Conservation (phyloP, 139 green algal genomes). For the Picochlorum sp. region DNA sequence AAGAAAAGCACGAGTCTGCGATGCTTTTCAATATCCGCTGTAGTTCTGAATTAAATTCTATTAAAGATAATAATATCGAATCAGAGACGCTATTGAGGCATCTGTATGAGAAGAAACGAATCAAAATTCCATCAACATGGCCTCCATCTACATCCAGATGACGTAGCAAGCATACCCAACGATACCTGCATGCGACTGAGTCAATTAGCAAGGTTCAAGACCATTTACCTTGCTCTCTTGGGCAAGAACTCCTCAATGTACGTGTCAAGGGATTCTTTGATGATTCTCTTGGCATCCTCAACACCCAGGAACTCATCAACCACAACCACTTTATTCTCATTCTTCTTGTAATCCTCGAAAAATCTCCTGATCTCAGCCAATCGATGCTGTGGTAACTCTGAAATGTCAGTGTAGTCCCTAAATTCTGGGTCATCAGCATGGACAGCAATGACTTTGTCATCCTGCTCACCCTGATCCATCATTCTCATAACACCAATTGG, state of each 20-base stretch:
- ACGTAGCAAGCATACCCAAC: too few relatives aligned
- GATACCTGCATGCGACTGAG: neutral
- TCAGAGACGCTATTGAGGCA: too few relatives aligned
- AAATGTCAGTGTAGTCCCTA: conserved; percentile 77
- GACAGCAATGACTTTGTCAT: conserved; percentile 70
- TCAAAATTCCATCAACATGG: neutral
- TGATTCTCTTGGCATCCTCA: conserved; percentile 57
- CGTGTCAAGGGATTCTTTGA: conserved; percentile 58
- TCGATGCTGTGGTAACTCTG: conserved; percentile 77
- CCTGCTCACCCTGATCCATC: conserved; percentile 85
- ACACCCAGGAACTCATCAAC: conserved; percentile 86
- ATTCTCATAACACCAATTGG: conserved; percentile 95
- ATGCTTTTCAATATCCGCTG: too few relatives aligned
- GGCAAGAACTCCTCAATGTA: conserved; percentile 71
- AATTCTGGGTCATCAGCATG: conserved; percentile 91
- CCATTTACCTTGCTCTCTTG: conserved; percentile 34
- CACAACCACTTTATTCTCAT: conserved; percentile 88
- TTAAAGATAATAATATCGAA: too few relatives aligned
- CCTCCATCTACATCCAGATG: neutral
- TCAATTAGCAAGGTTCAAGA: neutral
- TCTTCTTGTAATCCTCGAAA: conserved; percentile 96
- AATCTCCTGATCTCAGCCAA: conserved; percentile 79
- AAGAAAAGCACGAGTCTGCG: too few relatives aligned
- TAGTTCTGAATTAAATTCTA: too few relatives aligned
- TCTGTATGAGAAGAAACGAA: too few relatives aligned